These are phyloP conservation scores for Thermoascus crustaceus DNA, from an alignment of 2,329 filamentous ascomycete species.

Conservation along the genomic window DNA sequence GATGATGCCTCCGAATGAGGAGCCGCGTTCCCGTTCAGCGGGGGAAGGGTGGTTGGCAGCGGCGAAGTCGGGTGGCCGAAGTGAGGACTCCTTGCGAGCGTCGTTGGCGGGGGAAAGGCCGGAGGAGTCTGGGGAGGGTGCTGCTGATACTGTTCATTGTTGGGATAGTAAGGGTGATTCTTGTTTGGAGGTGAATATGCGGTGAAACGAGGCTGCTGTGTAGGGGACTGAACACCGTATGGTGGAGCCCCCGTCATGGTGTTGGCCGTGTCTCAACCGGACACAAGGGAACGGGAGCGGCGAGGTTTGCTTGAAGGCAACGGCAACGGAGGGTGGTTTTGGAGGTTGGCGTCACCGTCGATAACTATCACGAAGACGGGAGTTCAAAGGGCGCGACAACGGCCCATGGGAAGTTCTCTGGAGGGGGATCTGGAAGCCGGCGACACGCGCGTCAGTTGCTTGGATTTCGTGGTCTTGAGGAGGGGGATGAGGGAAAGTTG, in stretches of 20 bases:
- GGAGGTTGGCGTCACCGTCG: not conserved
- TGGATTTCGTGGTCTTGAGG: conserved; percentile 2
- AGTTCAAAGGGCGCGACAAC: not conserved
- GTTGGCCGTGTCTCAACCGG: conserved; percentile 20
- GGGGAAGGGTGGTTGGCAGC: conserved; percentile 30
- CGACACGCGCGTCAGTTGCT: not conserved
- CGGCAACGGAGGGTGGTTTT: not conserved
- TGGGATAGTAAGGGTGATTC: conserved; percentile 34
- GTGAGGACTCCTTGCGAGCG: conserved; percentile 33
- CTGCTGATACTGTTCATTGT: conserved; percentile 35
- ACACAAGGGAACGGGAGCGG: conserved; percentile 2
- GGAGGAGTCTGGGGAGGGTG: conserved; percentile 37
- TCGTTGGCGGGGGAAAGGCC: conserved; percentile 26
- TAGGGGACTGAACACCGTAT: conserved; percentile 38
- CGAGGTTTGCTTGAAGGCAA: conserved; percentile 1
- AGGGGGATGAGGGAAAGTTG: not conserved
- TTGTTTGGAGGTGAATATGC: conserved; percentile 37
- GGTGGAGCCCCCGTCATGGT: conserved; percentile 39
- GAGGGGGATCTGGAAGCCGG: conserved; percentile 2
- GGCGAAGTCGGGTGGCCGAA: conserved; percentile 34
- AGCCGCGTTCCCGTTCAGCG: conserved; percentile 30
- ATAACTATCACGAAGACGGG: not conserved
- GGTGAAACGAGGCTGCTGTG: conserved; percentile 34
- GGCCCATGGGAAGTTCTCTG: conserved; percentile 1
- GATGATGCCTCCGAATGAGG: conserved; percentile 26